Evolutionary conservation across 345 rosid genomes (phyloP).

Genomic region (Eucalyptus cloeziana): DNA sequence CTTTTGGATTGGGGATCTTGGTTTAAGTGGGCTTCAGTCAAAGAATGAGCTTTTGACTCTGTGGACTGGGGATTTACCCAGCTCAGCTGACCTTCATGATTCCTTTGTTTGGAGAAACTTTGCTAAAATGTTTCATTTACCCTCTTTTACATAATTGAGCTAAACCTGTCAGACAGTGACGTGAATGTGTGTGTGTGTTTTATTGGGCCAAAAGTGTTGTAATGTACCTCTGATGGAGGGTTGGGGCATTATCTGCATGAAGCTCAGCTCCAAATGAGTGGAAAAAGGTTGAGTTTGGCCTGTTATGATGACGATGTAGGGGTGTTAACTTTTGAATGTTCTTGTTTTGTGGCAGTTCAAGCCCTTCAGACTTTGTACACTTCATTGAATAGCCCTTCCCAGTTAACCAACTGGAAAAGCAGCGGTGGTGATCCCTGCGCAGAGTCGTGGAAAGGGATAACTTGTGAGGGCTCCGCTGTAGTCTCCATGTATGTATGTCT

Average conservation of each 20-base stretch:
- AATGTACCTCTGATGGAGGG: neutral
- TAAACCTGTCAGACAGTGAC: neutral
- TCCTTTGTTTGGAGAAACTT: neutral
- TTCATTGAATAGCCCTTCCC: conserved; percentile 71
- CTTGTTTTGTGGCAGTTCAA: conserved; percentile 40
- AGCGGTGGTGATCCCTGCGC: conserved; percentile 87
- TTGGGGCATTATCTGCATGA: neutral
- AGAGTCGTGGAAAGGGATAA: conserved; percentile 92
- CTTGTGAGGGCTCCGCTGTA: conserved; percentile 81
- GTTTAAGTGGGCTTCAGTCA: neutral
- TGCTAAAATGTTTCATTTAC: neutral
- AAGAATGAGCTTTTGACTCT: neutral
- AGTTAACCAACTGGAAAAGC: conserved; percentile 82
- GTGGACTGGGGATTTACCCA: neutral
- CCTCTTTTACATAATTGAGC: neutral
- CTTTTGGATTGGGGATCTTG: neutral
- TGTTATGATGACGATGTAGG: neutral
- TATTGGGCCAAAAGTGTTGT: neutral
- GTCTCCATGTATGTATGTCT: conserved; percentile 58
- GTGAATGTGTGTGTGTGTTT: neutral
- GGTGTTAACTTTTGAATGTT: neutral
- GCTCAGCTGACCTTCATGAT: neutral
- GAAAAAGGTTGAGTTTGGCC: neutral
- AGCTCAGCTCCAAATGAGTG: neutral
- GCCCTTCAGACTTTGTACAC: conserved; percentile 78